Conservation (phyloP, 768 basidiomycete genomes). For the Kockovaella imperatae region DNA sequence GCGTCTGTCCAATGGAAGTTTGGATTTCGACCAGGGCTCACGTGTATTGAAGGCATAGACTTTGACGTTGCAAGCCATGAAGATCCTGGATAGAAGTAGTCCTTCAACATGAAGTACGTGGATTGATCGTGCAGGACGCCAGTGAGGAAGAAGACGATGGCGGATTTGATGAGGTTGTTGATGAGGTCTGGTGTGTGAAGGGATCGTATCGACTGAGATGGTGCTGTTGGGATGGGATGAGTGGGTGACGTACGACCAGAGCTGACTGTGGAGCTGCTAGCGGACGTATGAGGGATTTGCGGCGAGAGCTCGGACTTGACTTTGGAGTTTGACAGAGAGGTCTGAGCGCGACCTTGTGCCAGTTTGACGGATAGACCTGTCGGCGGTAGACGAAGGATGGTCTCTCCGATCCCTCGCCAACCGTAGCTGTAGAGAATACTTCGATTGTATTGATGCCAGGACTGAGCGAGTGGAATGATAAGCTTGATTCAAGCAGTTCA, state of each 20-base stretch:
- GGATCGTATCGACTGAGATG: neutral
- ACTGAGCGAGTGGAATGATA: constrained; percentile 16
- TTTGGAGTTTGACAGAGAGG: no score
- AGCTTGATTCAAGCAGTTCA: neutral
- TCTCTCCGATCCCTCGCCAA: constrained; percentile 33
- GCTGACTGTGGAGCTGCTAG: neutral
- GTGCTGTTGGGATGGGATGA: constrained; percentile 16
- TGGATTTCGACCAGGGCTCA: neutral
- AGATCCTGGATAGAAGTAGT: no score
- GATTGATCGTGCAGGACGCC: constrained; percentile 30
- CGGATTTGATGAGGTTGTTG: constrained; percentile 27
- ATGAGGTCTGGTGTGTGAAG: constrained; percentile 6
- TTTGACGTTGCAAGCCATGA: no score
- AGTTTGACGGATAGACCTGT: constrained; percentile 13
- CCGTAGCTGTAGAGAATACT: constrained; percentile 27
- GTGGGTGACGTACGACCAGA: constrained; percentile 17
- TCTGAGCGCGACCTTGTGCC: no score
- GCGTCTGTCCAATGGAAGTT: constrained; percentile 2
- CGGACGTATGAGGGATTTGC: neutral
- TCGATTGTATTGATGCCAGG: constrained; percentile 30
- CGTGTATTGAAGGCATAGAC: no score
- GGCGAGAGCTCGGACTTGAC: no score
- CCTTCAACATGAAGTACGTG: constrained; percentile 6
- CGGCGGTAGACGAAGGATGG: constrained; percentile 25
- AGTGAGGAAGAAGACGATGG: constrained; percentile 29